Evolutionary conservation across 441 rosid genomes (phyloP).

Genomic region (Populus hybrid): DNA sequence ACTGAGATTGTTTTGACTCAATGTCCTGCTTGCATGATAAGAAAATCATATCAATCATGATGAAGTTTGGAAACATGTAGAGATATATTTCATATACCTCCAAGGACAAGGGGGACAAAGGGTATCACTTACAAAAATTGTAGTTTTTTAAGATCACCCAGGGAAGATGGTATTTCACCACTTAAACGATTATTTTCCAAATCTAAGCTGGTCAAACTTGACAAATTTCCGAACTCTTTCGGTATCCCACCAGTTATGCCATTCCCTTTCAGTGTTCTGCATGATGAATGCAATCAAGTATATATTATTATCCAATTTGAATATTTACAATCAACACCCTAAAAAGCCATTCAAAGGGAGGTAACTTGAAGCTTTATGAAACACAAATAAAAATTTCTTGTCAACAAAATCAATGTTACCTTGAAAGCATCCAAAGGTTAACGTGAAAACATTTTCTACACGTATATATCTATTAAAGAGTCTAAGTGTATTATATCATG

Average conservation of each 20-base stretch:
- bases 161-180: slow-evolving; percentile 77
- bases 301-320: slow-evolving; percentile 1
- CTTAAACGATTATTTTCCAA: slow-evolving; percentile 71
- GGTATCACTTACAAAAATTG: slow-evolving; percentile 77
- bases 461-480: background rate
- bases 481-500: background rate
- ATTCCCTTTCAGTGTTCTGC: slow-evolving; percentile 87
- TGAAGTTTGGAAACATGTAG: background rate
- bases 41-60: background rate
- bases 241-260: too few relatives aligned
- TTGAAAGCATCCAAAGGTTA: background rate
- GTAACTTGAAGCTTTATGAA: background rate
- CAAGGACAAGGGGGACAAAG: slow-evolving; percentile 14
- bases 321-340: background rate
- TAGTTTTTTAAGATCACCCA: slow-evolving; percentile 80
- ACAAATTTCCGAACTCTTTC: slow-evolving; percentile 79
- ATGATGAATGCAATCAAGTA: slow-evolving; percentile 17
- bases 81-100: slow-evolving; percentile 12
- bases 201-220: slow-evolving; percentile 79
- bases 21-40: slow-evolving; percentile 46
- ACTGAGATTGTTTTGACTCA: slow-evolving; percentile 78
- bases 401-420: background rate
- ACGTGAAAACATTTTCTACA: background rate
- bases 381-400: background rate
- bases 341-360: background rate